A percentile compares a stretch with the other conserved stretches of the same genome.
Conservation (phyloP, 2,329 filamentous ascomycete species). For the Ophiostoma perfectum region DNA sequence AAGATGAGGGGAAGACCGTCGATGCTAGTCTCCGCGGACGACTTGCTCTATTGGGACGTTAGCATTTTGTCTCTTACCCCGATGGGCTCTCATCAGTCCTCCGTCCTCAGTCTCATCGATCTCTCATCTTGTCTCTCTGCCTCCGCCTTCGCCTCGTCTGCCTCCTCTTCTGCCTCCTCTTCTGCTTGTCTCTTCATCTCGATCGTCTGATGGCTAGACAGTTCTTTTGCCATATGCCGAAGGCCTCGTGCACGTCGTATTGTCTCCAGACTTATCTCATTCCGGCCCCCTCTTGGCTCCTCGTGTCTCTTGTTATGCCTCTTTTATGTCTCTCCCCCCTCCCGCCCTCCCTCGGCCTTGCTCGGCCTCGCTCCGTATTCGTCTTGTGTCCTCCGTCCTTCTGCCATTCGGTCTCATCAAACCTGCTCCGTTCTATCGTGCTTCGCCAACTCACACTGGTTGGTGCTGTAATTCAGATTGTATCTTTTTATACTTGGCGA, state of each 20-base stretch:
- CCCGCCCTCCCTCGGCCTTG: not conserved
- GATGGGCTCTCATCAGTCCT: no score
- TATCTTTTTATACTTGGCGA: not conserved
- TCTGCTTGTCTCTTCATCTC: not conserved
- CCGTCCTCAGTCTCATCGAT: not conserved
- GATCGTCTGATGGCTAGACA: not conserved
- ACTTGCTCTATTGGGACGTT: slow-evolving; percentile 2
- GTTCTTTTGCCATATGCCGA: not conserved
- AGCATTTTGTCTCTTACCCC: not conserved
- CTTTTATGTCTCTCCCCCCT: not conserved
- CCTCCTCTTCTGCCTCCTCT: no score
- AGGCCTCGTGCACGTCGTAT: not conserved
- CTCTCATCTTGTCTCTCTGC: no score
- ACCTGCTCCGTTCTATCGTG: not conserved
- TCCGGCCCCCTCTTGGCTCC: no score
- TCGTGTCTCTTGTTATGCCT: not conserved
- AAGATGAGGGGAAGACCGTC: not conserved
- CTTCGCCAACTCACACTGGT: not conserved
- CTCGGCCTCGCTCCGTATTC: not conserved
- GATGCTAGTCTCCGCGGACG: slow-evolving; percentile 7
- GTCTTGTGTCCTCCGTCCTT: not conserved
- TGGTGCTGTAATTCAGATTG: not conserved
- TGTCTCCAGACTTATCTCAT: not conserved
- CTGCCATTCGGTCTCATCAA: not conserved
- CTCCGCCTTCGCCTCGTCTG: no score